Base-by-base conservation (phyloP, 148 eudicot species). In the Mesembryanthemum crystallinum region DNA sequence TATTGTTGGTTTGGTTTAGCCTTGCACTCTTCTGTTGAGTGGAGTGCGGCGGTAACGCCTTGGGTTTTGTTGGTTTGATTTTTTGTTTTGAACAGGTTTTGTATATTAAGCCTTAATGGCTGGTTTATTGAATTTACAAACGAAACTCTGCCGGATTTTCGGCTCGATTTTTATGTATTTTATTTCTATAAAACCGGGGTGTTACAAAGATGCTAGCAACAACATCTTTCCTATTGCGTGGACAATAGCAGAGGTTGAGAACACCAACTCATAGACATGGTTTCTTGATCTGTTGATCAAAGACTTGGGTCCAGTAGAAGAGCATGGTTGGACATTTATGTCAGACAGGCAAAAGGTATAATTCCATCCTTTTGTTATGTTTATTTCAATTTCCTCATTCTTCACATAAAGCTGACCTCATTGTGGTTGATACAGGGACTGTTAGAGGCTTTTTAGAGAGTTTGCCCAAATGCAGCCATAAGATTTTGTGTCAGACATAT, bases 341-440 rank as follows among this genome's bases (percentile, higher is more conserved):
- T 63, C 61, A 18, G 61, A 64, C 13, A 64, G 77, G 29, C 69
- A 63, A 1, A 74, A 74, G 77, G 77, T 64, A 15, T 28, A 20
- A 0, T 1, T 32, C 5, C 11, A 14, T 52, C 3, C 0, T 5
- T 27, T n/a, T 30, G 3, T 27, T 28, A n/a, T 25, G 15, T 25
- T 21, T 54, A 9, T 20, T 32, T 55, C 14, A 1, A n/a, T n/a
- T n/a, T n/a, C n/a, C n/a, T n/a, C n/a, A n/a, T n/a, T n/a, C n/a
- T n/a, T n/a, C 29, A 4, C 4, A 28, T 25, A 10, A 11, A 24
- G 10, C 12, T 12, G 25, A 49, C 1, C 3, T 7, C 37, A 20
- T 39, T 67, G 18, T 23, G 10, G 14, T 51, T 5, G 27, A 45
- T 28, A 1, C 15, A 61, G 45, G 65, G 70, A 0, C 20, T 74